Evolutionary conservation across 1,284 basidiomycete genomes (phyloP), one percentile per base, ranked within the genome.

Genomic region (Phenoliferia sp.): DNA sequence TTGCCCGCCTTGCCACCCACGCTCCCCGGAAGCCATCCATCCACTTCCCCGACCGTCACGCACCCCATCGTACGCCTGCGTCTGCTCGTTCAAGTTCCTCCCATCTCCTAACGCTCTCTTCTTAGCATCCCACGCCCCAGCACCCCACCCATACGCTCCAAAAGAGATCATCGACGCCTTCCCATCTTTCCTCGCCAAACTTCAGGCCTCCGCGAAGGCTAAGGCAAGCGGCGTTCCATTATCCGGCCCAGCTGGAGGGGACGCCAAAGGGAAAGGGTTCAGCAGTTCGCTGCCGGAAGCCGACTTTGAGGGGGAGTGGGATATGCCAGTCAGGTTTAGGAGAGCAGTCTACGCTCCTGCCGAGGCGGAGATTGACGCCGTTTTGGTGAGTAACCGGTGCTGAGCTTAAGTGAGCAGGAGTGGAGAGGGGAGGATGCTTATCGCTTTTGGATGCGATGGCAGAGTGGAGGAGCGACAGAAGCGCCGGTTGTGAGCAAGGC

Each of bases 131-230:
- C 69, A 69, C 58, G 15, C 54, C 3, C 39, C 63, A 22, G 32
- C 54, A 16, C 62, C 69, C 2, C 72, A 73, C 66, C 72, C 72
- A 7, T 73, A 65, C 61, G 72, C 72, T 1, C 69, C 72, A 0
- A 60, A 65, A 62, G 59, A 63, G 33, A 54, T 65, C 28, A 64
- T 73, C 65, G 66, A 66, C 55, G n/a, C 66, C 17, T 73, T 68
- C 56, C 32, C 69, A 3, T 28, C 64, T 26, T 61, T 57, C 55
- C 28, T 61, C 15, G 36, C 60, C 16, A 33, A 64, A 26, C 59
- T 60, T 2, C 63, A 65, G 16, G 36, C 34, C 32, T 55, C 52
- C 28, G 32, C 33, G 22, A n/a, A 65, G 16, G 36, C 34, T 29
- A 48, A 39, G n/a, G 32, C 33, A 19, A n/a, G 44, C 10, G 35